Conservation (phyloP, 345 rosid species). For the Eucalyptus polybractea region DNA sequence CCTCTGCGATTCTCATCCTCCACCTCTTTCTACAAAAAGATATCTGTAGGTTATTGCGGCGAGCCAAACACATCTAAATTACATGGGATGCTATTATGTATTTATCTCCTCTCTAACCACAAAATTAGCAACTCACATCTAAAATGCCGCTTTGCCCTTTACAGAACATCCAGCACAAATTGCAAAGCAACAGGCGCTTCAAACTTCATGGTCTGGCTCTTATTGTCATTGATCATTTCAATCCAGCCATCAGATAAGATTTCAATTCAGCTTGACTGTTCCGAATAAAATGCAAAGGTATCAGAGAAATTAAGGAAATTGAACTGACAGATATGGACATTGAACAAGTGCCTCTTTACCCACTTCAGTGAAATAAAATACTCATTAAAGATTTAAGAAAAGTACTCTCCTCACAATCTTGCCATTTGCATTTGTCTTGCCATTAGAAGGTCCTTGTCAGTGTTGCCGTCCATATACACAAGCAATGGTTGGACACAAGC, state of each 20-base stretch:
- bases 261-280: neutral
- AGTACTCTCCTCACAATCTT: neutral
- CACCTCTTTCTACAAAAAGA: slow-evolving; percentile 48
- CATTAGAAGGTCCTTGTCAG: slow-evolving; percentile 46
- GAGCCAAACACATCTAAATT: neutral
- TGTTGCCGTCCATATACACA: slow-evolving; percentile 56
- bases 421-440: slow-evolving; percentile 20
- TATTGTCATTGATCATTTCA: neutral
- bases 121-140: neutral
- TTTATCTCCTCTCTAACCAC: neutral
- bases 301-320: neutral
- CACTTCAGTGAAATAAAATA: neutral
- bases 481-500: slow-evolving; percentile 31
- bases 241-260: neutral
- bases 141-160: neutral
- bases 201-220: neutral
- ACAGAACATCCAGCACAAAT: neutral
- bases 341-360: neutral
- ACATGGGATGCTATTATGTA: neutral
- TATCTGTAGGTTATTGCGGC: neutral
- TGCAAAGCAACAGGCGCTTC: neutral
- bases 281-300: neutral
- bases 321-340: neutral
- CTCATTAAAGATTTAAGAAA: neutral
- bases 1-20: slow-evolving; percentile 37